phyloP scores from a whole-genome alignment of 768 basidiomycete species.

The Tylopilus intermedius region DNA sequence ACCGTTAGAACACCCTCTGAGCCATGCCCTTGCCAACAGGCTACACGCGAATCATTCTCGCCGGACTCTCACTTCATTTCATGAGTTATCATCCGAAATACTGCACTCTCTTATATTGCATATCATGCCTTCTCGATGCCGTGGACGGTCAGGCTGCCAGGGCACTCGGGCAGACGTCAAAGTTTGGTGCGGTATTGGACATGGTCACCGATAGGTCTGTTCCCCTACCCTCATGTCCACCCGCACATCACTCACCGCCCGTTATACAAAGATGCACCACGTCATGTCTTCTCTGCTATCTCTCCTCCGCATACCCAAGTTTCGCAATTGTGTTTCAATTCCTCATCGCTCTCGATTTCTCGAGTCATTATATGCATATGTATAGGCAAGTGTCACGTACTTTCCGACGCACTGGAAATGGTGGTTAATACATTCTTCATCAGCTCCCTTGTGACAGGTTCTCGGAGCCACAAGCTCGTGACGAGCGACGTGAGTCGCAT shows the following conservation, averaged over 20 bases:
- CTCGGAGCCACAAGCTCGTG: constrained; percentile 88
- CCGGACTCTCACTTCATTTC: constrained; percentile 80
- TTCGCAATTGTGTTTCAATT: constrained; percentile 86
- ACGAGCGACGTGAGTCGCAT: constrained; percentile 90
- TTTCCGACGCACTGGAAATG: neutral
- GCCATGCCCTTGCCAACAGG: constrained; percentile 41
- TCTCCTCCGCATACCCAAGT: constrained; percentile 84
- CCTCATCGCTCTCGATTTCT: constrained; percentile 95
- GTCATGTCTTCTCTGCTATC: constrained; percentile 88
- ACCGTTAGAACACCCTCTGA: neutral
- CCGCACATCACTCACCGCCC: neutral
- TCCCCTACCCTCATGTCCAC: neutral
- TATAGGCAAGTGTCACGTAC: constrained; percentile 62
- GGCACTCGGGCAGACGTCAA: constrained; percentile 82
- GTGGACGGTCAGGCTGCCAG: constrained; percentile 93
- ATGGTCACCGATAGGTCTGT: constrained; percentile 97
- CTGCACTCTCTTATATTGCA: constrained; percentile 81
- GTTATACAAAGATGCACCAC: constrained; percentile 81
- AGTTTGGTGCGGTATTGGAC: constrained; percentile 96
- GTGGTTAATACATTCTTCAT: constrained; percentile 6
- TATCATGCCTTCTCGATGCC: constrained; percentile 92
- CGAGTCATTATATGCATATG: constrained; percentile 99
- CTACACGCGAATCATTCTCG: constrained; percentile 86
- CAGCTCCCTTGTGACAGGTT: constrained; percentile 93
- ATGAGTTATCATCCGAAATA: constrained; percentile 95